Conservation (phyloP, 495 filamentous ascomycete species). For the Penicillium cinerascens region DNA sequence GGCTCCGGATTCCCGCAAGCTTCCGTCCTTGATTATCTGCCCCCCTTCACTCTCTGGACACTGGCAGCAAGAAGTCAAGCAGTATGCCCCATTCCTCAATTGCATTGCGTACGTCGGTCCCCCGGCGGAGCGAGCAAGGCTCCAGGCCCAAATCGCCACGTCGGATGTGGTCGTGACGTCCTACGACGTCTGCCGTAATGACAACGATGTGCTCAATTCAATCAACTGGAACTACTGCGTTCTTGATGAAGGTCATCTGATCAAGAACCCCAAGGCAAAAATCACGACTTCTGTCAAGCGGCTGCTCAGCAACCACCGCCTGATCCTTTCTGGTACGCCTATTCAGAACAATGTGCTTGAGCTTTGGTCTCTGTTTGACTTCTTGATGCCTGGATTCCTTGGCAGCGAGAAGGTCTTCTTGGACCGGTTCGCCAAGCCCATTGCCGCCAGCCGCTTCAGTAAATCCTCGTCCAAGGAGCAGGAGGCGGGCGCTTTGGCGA, state of each 20-base stretch:
- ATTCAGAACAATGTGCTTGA: slow-evolving; percentile 98
- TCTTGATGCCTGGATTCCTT: slow-evolving; percentile 97
- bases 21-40: slow-evolving; percentile 93
- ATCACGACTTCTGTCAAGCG: slow-evolving; percentile 87
- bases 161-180: slow-evolving; percentile 95
- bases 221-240: slow-evolving; percentile 97
- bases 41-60: slow-evolving; percentile 97
- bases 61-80: slow-evolving; percentile 95
- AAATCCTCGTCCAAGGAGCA: slow-evolving; percentile 98
- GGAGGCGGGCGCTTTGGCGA: slow-evolving; percentile 91
- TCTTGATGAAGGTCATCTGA: slow-evolving; percentile 94
- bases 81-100: slow-evolving; percentile 89
- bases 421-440: slow-evolving; percentile 95
- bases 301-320: slow-evolving; percentile 82
- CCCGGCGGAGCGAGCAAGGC: slow-evolving; percentile 68
- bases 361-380: slow-evolving; percentile 98
- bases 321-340: slow-evolving; percentile 94
- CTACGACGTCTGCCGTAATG: slow-evolving; percentile 95
- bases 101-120: slow-evolving; percentile 88
- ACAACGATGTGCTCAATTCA: slow-evolving; percentile 75
- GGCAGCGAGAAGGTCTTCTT: slow-evolving; percentile 98
- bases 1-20: slow-evolving; percentile 66
- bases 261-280: slow-evolving; percentile 97
- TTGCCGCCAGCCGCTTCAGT: slow-evolving; percentile 87
- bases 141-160: slow-evolving; percentile 62